Evolutionary conservation across 495 filamentous ascomycete genomes (phyloP).

Genomic region (Penicillium parvum): DNA sequence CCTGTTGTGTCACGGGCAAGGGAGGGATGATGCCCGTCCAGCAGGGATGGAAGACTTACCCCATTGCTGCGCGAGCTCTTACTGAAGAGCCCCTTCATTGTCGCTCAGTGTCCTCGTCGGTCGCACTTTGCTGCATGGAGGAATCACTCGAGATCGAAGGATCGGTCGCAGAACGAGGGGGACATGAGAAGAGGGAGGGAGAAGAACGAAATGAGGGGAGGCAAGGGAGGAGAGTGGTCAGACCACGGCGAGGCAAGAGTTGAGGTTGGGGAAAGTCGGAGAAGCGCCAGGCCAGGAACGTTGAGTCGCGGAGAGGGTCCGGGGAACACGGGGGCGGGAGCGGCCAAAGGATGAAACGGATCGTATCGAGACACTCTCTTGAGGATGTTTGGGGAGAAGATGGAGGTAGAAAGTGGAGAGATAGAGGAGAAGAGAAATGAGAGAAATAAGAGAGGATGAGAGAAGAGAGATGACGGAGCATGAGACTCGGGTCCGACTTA

Average conservation of each 20-base stretch:
- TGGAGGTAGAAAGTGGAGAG: not conserved
- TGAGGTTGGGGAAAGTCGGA: conserved; percentile 13
- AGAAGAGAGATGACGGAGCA: not conserved
- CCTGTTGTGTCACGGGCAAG: conserved; percentile 15
- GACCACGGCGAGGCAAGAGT: conserved; percentile 1
- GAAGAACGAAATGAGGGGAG: not conserved
- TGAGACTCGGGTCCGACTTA: too few species aligned
- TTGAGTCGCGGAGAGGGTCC: conserved; percentile 20
- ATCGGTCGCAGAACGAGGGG: not conserved
- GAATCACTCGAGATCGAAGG: conserved; percentile 1
- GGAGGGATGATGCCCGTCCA: conserved; percentile 16
- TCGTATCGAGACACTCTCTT: not conserved
- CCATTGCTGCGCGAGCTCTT: conserved; percentile 40
- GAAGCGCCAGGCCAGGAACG: conserved; percentile 11
- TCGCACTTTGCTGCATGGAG: conserved; percentile 35
- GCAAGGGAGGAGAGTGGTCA: conserved; percentile 3
- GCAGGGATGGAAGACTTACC: conserved; percentile 27
- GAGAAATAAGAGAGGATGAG: not conserved
- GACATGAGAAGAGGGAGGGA: conserved; percentile 12
- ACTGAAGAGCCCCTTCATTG: conserved; percentile 43
- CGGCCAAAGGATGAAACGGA: not conserved
- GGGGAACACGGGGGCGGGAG: conserved; percentile 16
- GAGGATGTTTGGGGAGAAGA: not conserved
- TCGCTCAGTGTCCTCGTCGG: conserved; percentile 21
- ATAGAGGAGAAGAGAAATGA: not conserved